Percentiles rank a stretch among this genome's conserved stretches.
These are phyloP conservation scores for Coemansia sp. DNA, from an alignment of 192 early-diverging fungal genomes.

Conservation along the genomic window DNA sequence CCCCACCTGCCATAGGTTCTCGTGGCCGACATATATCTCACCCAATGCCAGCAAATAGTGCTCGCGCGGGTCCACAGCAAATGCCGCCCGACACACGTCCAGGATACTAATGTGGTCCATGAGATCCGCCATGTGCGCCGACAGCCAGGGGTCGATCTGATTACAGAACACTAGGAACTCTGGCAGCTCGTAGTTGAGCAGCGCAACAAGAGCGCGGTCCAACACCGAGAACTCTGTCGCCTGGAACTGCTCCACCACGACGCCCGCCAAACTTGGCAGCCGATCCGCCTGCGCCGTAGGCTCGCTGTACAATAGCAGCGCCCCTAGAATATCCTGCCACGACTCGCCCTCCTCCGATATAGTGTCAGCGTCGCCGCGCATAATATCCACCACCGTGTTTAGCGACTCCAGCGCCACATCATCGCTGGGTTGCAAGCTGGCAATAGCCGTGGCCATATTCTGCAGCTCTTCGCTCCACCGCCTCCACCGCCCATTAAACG, in stretches of 20 bases:
- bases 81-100: slow-evolving; percentile 47
- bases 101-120: slow-evolving; percentile 61
- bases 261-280: slow-evolving; percentile 22
- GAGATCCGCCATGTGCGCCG: slow-evolving; percentile 63
- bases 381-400: slow-evolving; percentile 18
- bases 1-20: slow-evolving; percentile 58
- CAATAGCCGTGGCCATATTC: slow-evolving; percentile 23
- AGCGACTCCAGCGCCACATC: slow-evolving; percentile 24
- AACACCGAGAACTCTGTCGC: slow-evolving; percentile 33
- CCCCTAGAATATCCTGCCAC: slow-evolving; percentile 61
- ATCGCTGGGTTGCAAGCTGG: slow-evolving; percentile 11
- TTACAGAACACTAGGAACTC: slow-evolving; percentile 54
- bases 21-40: slow-evolving; percentile 36
- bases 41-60: slow-evolving; percentile 40
- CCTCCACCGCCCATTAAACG: slow-evolving; percentile 36
- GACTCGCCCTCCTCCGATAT: slow-evolving; percentile 44
- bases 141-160: slow-evolving; percentile 62
- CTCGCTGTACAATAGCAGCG: slow-evolving; percentile 58
- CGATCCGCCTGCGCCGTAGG: slow-evolving; percentile 49
- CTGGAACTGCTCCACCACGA: slow-evolving; percentile 34
- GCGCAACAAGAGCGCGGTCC: slow-evolving; percentile 37
- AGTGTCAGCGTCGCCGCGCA: slow-evolving; percentile 48
- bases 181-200: slow-evolving; percentile 51
- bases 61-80: slow-evolving; percentile 37
- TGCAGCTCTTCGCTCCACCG: slow-evolving; percentile 38